phyloP scores from a whole-genome alignment of 805 yeast species.

The Diddensiella caesifluorescens region DNA sequence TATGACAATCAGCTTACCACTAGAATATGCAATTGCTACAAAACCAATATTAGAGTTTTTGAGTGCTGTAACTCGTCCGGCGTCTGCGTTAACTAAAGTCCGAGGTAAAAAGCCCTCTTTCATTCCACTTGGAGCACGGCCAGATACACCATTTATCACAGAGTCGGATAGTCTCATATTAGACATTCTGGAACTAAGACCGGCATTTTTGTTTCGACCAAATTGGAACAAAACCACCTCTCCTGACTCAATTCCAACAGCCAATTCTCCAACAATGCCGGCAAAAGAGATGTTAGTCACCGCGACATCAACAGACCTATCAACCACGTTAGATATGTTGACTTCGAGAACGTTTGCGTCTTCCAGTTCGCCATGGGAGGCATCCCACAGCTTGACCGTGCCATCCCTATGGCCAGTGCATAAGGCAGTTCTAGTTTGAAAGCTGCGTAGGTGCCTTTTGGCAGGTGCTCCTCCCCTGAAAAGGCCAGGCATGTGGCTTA shows the following conservation, averaged over 20 bases:
- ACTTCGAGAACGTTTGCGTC: constrained; percentile 57
- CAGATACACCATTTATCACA: constrained; percentile 41
- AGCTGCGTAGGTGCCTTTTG: constrained; percentile 42
- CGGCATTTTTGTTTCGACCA: constrained; percentile 44
- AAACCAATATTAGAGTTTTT: constrained; percentile 75
- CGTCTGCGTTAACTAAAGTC: constrained; percentile 40
- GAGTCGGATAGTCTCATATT: constrained; percentile 2
- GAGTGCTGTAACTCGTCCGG: constrained; percentile 53
- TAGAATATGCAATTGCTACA: constrained; percentile 69
- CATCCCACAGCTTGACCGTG: constrained; percentile 72
- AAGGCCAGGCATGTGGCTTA: constrained; percentile 37
- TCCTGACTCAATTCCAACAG: constrained; percentile 63
- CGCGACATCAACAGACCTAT: constrained; percentile 37
- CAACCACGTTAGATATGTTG: constrained; percentile 46
- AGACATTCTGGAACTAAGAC: constrained; percentile 23
- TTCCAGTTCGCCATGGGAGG: constrained; percentile 66
- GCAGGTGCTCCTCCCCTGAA: constrained; percentile 79
- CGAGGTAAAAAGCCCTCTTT: constrained; percentile 61
- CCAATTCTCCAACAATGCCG: constrained; percentile 67
- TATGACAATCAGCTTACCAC: constrained; percentile 68
- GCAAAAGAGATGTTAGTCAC: constrained; percentile 66
- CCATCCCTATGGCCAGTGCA: constrained; percentile 86
- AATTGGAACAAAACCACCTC: constrained; percentile 72
- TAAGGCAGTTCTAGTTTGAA: constrained; percentile 51
- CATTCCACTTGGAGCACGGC: constrained; percentile 46